Base-by-base conservation (phyloP, 1,139 yeast species). In the Komagataea norvegica region DNA sequence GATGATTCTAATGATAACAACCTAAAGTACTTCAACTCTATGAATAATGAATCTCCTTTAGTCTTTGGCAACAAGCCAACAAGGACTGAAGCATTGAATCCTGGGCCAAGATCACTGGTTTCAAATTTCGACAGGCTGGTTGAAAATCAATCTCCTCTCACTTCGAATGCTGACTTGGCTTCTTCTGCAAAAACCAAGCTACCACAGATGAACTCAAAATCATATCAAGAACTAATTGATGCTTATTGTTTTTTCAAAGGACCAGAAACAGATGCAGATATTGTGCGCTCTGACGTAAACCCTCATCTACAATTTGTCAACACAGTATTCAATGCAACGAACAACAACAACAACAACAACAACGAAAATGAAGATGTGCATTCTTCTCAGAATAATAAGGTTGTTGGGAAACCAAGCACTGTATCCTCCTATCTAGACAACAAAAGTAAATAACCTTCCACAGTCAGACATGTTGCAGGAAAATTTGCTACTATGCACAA, bases 211-310 rank as follows among this genome's bases (percentile, higher is more conserved):
- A 74, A 78, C 52, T 74, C 87, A 6, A 68, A 73, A 44, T 68
- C 80, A 1, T 85, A 85, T 56, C 77, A 78, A 54, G 83, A 79
- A 46, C 62, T 85, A 30, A 63, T 85, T 45, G 80, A 82, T 44
- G 77, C 77, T 41, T 85, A 80, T 59, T 85, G 95, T 56, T 85
- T 85, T 53, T 82, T 67, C 53, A 51, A 46, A 37, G 42, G 48
- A 19, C 31, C 38, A 15, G 39, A 34, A 26, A 20, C 31, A 22
- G 22, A 37, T 6, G 16, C 29, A 16, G 37, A 37, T 15, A 9
- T 18, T 7, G 24, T 19, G 13, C 40, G 11, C 29, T 34, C 10
- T 31, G 42, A 21, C 26, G 24, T 29, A 30, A 38, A 40, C 25
- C 38, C 31, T 24, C 34, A 24, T 31, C 17, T 36, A 15, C 33